These are phyloP conservation scores for Ceratocystis cubensis DNA, from an alignment of 2,329 filamentous ascomycete genomes.

Conservation along the genomic window DNA sequence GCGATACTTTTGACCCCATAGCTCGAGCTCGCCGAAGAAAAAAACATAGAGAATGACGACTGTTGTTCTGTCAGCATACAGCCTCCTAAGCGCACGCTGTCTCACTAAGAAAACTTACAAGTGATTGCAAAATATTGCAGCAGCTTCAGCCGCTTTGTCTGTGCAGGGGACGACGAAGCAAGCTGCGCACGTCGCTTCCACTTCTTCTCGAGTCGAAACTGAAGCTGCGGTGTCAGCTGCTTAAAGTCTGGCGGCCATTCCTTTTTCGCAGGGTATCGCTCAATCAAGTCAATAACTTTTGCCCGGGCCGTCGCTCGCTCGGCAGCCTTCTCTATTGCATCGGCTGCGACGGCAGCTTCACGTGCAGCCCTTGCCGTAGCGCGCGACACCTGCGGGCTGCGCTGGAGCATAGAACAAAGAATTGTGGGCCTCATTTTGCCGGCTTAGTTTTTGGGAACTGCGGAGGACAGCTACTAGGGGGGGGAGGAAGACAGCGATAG, in stretches of 20 bases:
- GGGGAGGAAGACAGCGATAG: neutral
- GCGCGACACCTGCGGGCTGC: constrained; percentile 24
- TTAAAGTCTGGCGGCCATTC: constrained; percentile 68
- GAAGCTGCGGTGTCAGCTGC: constrained; percentile 55
- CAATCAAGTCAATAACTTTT: constrained; percentile 30
- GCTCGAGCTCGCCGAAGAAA: constrained; percentile 35
- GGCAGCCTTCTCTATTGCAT: constrained; percentile 13
- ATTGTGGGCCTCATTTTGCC: constrained; percentile 1
- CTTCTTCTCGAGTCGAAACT: constrained; percentile 66
- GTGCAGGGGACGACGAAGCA: constrained; percentile 48
- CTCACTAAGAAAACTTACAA: constrained; percentile 33
- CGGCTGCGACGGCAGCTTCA: constrained; percentile 6
- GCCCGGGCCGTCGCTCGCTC: constrained; percentile 9
- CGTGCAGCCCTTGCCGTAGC: constrained; percentile 18
- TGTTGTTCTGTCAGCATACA: constrained; percentile 21
- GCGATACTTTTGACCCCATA: constrained; percentile 34
- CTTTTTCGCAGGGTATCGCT: constrained; percentile 54
- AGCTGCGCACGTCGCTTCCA: constrained; percentile 58
- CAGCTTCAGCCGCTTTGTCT: constrained; percentile 53
- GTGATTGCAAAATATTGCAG: constrained; percentile 48
- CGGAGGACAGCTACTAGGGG: neutral
- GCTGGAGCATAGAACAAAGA: neutral
- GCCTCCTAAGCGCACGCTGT: no score
- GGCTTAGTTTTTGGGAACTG: neutral
- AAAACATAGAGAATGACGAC: constrained; percentile 31